Base-by-base conservation (phyloP, 1,139 yeast species). In the Lodderomyces oxycetoniae region DNA sequence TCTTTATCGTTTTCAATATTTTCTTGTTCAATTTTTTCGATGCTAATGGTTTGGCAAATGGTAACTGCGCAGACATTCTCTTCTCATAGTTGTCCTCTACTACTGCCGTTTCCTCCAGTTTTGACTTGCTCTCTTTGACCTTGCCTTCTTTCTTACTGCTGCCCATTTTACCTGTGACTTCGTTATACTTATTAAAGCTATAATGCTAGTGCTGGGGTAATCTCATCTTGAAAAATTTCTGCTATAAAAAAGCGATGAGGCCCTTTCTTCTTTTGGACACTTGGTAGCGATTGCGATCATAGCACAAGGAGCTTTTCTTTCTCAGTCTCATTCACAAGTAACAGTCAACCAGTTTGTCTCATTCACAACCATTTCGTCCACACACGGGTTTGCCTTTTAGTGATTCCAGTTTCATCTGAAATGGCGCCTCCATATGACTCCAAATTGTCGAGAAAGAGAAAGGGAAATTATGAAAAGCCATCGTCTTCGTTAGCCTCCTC, bases 1-100 rank as follows among this genome's bases (percentile, higher is more conserved):
- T 89, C 74, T 91, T 93, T 45, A 93, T 95, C 30, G 95, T 86
- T 68, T 93, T 93, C 54, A 93, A 76, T 24, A 91, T 81, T 65
- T 91, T 91, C 67, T 93, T 93, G 73, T 91, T 93, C 59, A 89
- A 69, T 63, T 93, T 93, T 70, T 93, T 93, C 33, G 96, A 80
- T 13, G 98, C 99, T 53, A 93, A 73, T 42, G 99, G 99, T 54
- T 80, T 71, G 37, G 98, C 96, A 61, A 93, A 91, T 40, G 96
- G 83, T 52, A 91, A 72, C 38, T 85, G 78, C 16, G 96, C 96
- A 31, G 95, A 80, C 67, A 91, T 66, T 63, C 96, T 79, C 55
- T 74, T 74, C 47, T 91, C 98, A 65, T 91, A 91, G 77, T 89
- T 87, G 59, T 88, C 97, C 50, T 72, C 79, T 28, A 57, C 53